Base-by-base conservation (phyloP, 768 basidiomycete genomes). In the Suillus clintonianus region DNA sequence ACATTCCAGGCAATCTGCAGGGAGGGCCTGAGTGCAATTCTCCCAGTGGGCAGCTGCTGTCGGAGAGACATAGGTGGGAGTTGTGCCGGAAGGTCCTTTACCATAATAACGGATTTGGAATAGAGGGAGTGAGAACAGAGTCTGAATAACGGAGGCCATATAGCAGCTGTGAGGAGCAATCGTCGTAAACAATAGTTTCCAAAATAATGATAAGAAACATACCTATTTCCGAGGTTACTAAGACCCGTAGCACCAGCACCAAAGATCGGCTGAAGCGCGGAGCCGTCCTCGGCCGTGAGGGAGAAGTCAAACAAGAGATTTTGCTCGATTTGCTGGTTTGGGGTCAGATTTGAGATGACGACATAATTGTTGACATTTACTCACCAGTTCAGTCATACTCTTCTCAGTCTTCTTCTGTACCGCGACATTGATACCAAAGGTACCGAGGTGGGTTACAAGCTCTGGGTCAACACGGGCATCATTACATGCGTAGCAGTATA, bases 251-350 rank as follows among this genome's bases (percentile, higher is more conserved):
- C 74, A 1, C 94, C 93, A 4, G 90, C 86, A 0, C 97, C 97
- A 72, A 91, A 95, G 13, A 98, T 79, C 1, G 95, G 95, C 67
- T 93, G 86, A 7, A 98, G 81, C 2, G 94, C 91, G 36, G 90
- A 89, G 2, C 96, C 97, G 59, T 93, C 89, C 63, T 95, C 92
- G 22, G 84, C 86, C 0, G 90, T 92, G 63, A 99, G 85, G 0
- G 92, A 94, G 76, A 99, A 98, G 72, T 99, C 96, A 73, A 94
- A 99, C 53, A 86, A 88, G 39, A 99, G 80, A 71, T 99, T 99
- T 67, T 98, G 95, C 73, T 99, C 96, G 69, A 99, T 91, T 91
- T 99, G 94, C 94, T 89, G 56, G 5, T 14, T 45, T 37, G 45
- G 17, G 1, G 17, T 64, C 24, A 64, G 60, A 55, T 10, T 54